Conservation (phyloP, 176 grass and related monocot genomes). For the Oryza nivara region DNA sequence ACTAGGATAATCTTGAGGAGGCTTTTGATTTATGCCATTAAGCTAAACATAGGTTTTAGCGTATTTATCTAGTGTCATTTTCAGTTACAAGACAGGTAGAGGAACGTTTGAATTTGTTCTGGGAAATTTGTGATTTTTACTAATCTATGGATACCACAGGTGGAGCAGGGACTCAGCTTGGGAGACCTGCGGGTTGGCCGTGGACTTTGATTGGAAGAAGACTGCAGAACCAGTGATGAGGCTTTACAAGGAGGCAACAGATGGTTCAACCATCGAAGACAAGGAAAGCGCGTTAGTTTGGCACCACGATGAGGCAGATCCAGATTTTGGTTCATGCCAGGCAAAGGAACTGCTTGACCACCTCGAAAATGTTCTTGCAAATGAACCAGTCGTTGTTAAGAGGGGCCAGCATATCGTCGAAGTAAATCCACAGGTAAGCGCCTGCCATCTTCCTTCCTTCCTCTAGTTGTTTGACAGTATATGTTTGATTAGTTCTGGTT, state of each 20-base stretch:
- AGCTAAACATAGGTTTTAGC: not conserved
- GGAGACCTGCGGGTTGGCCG: constrained; percentile 45
- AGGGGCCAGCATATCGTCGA: constrained; percentile 93
- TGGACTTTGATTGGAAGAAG: constrained; percentile 81
- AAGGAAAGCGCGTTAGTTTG: constrained; percentile 90
- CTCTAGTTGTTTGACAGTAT: not conserved
- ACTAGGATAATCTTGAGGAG: not conserved
- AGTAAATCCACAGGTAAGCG: constrained; percentile 87
- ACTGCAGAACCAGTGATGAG: constrained; percentile 74
- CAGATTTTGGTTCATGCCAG: constrained; percentile 93
- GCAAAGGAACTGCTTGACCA: constrained; percentile 93
- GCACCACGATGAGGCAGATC: constrained; percentile 90
- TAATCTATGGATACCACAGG: constrained; percentile 40
- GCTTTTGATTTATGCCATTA: not conserved
- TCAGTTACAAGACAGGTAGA: not conserved
- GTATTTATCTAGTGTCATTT: not conserved
- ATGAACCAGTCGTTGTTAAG: constrained; percentile 91
- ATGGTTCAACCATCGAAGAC: constrained; percentile 72
- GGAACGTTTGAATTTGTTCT: constrained; percentile 9
- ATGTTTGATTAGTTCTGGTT: constrained; percentile 26
- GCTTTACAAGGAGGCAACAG: constrained; percentile 70
- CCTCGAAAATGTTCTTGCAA: constrained; percentile 86
- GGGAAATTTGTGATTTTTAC: not conserved
- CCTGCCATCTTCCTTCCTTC: not conserved
- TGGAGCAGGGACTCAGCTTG: constrained; percentile 77